Percentiles rank a stretch among this genome's conserved stretches.
These are phyloP conservation scores for Craspedostauros australis DNA, from an alignment of 108 stramenopile species.

Conservation along the genomic window DNA sequence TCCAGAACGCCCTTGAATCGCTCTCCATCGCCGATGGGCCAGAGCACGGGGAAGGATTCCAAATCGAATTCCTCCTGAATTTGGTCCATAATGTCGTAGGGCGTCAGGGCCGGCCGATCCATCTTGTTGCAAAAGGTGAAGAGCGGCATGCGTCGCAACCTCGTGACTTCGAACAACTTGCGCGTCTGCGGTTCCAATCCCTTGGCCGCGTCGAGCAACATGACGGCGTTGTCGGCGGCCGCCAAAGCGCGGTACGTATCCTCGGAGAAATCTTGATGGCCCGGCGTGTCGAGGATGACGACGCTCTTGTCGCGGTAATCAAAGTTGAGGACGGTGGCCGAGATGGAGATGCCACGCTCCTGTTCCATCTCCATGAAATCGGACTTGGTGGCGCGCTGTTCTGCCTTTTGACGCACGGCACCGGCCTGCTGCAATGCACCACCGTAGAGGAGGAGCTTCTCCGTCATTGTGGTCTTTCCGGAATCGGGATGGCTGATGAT, in stretches of 20 bases:
- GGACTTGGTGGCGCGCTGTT: slow-evolving; percentile 71
- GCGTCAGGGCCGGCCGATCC: slow-evolving; percentile 88
- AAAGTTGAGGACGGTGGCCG: slow-evolving; percentile 89
- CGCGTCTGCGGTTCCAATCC: slow-evolving; percentile 94
- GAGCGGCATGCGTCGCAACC: slow-evolving; percentile 55
- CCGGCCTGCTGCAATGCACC: slow-evolving; percentile 94
- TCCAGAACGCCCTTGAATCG: slow-evolving; percentile 92
- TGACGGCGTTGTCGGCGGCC: slow-evolving; percentile 94
- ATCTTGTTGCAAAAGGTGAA: slow-evolving; percentile 96
- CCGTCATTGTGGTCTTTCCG: slow-evolving; percentile 97
- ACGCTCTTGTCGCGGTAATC: slow-evolving; percentile 71
- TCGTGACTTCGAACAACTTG: slow-evolving; percentile 87
- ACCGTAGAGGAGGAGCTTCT: slow-evolving; percentile 87
- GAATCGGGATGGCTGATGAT: slow-evolving; percentile 96
- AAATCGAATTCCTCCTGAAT: slow-evolving; percentile 90
- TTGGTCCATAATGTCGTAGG: slow-evolving; percentile 95
- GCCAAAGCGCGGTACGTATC: slow-evolving; percentile 93
- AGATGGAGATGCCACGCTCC: slow-evolving; percentile 91
- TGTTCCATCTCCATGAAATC: slow-evolving; percentile 97
- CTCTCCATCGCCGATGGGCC: slow-evolving; percentile 96
- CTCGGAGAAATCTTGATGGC: slow-evolving; percentile 92
- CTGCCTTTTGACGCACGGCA: slow-evolving; percentile 88
- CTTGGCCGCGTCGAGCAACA: slow-evolving; percentile 94
- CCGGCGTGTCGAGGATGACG: slow-evolving; percentile 87
- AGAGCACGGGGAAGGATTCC: slow-evolving; percentile 86